Evolutionary conservation across 805 yeast species (phyloP).

Genomic region (Wickerhamiella alocasiicola): DNA sequence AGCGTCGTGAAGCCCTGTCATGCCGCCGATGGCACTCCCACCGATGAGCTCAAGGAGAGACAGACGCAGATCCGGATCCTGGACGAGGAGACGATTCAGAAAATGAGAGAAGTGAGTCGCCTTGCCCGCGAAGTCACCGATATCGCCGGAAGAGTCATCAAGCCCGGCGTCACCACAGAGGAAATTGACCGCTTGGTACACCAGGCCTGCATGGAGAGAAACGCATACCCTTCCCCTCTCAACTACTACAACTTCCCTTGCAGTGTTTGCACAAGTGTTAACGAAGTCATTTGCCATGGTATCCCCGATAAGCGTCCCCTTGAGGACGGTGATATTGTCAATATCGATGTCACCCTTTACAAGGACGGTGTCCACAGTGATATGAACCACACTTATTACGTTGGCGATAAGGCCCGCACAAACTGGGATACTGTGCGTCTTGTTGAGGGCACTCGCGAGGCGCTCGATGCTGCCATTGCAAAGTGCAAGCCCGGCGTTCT

Average conservation of each 20-base stretch:
- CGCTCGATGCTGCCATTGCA: conserved; percentile 71
- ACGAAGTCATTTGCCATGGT: conserved; percentile 95
- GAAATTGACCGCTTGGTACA: conserved; percentile 80
- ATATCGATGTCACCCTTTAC: conserved; percentile 76
- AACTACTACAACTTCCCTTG: conserved; percentile 92
- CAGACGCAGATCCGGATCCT: conserved; percentile 48
- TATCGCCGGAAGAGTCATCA: conserved; percentile 66
- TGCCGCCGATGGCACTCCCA: conserved; percentile 67
- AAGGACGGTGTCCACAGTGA: conserved; percentile 88
- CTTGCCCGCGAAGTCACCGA: conserved; percentile 84
- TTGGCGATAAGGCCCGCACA: conserved; percentile 76
- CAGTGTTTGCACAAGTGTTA: conserved; percentile 82
- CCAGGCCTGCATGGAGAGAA: conserved; percentile 73
- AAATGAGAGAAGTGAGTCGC: conserved; percentile 61
- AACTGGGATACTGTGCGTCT: conserved; percentile 74
- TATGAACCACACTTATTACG: conserved; percentile 91
- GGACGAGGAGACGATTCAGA: conserved; percentile 55
- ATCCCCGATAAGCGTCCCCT: conserved; percentile 83
- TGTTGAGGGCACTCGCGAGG: conserved; percentile 85
- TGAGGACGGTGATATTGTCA: conserved; percentile 88
- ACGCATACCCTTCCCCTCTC: conserved; percentile 88
- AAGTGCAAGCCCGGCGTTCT: conserved; percentile 84
- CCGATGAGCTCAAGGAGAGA: conserved; percentile 52
- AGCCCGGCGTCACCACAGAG: conserved; percentile 88
- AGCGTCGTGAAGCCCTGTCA: conserved; percentile 71